Evolutionary conservation across 148 eudicot genomes (phyloP), one percentile per base, ranked within the genome.

Genomic region (Fagopyrum esculentum): DNA sequence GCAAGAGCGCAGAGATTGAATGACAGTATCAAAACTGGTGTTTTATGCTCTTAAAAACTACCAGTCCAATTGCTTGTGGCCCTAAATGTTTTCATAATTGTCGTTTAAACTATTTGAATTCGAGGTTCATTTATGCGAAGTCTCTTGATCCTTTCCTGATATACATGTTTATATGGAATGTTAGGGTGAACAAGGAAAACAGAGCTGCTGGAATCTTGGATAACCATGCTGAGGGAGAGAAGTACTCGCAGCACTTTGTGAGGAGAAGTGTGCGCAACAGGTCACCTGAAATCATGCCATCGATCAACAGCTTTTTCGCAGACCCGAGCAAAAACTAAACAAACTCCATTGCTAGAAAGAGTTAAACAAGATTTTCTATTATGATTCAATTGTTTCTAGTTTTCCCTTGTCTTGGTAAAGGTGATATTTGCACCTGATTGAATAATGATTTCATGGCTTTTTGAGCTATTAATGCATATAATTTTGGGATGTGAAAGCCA

Each of bases 121-220:
- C 60, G 2, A 56, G 29, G 26, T 9, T 2, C 17, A 56, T 56
- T 56, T 9, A 11, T 30, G 7, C 69, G 4, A 22, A 63, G 40
- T 63, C 69, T 63, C 2, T 63, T 6, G 45, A 45, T 35, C 35
- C 45, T 30, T 63, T 35, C 45, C 45, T 63, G 5, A 63, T 63
- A 63, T 3, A 63, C 69, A 11, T 63, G 16, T 0, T 6, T 29
- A 63, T 29, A 26, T 13, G 26, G 30, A 26, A 63, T 63, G 45
- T 1, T 63, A 90, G 95, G 89, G 86, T 90, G 9, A 86, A 2
- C 56, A 88, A 88, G 81, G 86, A 79, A 77, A 88, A 88, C 43
- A 85, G 92, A 74, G 66, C 84, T 44, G 90, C 92, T 6, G 92
- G 96, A 73, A 76, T 90, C 13, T 79, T 90, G 46, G 90, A 88